Percentiles rank a stretch among this genome's conserved stretches.
Evolutionary conservation across 805 yeast genomes (phyloP).

Genomic region (Starmerella etchellsii): DNA sequence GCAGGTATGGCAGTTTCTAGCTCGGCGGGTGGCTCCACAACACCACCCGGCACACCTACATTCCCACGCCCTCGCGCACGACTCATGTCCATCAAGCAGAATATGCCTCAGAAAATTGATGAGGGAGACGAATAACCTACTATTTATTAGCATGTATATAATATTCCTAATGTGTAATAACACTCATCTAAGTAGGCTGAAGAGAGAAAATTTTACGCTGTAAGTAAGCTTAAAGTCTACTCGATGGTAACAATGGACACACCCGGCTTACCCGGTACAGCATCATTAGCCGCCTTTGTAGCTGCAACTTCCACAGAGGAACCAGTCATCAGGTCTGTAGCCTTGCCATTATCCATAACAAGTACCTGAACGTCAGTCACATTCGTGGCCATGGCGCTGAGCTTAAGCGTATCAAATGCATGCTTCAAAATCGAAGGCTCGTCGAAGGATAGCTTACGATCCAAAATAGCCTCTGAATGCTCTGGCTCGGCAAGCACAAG

Average conservation of each 20-base stretch:
- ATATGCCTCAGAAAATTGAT: slow-evolving; percentile 14
- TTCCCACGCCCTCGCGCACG: slow-evolving; percentile 10
- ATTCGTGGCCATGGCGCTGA: slow-evolving; percentile 47
- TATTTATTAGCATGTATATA: too few relatives aligned
- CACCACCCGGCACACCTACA: slow-evolving; percentile 7
- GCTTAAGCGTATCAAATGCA: slow-evolving; percentile 43
- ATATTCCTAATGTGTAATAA: not conserved
- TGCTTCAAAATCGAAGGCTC: slow-evolving; percentile 54
- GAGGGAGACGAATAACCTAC: slow-evolving; percentile 9
- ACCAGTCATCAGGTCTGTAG: slow-evolving; percentile 55
- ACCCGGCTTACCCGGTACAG: slow-evolving; percentile 92
- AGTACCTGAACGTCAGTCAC: slow-evolving; percentile 49
- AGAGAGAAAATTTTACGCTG: too few relatives aligned
- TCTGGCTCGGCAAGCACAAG: slow-evolving; percentile 40
- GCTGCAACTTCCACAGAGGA: slow-evolving; percentile 53
- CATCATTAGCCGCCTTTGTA: slow-evolving; percentile 61
- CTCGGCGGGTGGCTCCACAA: slow-evolving; percentile 7
- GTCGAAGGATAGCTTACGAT: slow-evolving; percentile 73
- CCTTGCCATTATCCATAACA: slow-evolving; percentile 55
- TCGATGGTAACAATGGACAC: slow-evolving; percentile 53
- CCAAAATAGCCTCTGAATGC: slow-evolving; percentile 65
- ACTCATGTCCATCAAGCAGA: slow-evolving; percentile 8
- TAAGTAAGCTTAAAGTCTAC: too few relatives aligned
- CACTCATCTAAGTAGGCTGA: not conserved
- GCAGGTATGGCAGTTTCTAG: slow-evolving; percentile 3